phyloP scores from a whole-genome alignment of 2,329 filamentous ascomycete species.

The Cadophora malorum region DNA sequence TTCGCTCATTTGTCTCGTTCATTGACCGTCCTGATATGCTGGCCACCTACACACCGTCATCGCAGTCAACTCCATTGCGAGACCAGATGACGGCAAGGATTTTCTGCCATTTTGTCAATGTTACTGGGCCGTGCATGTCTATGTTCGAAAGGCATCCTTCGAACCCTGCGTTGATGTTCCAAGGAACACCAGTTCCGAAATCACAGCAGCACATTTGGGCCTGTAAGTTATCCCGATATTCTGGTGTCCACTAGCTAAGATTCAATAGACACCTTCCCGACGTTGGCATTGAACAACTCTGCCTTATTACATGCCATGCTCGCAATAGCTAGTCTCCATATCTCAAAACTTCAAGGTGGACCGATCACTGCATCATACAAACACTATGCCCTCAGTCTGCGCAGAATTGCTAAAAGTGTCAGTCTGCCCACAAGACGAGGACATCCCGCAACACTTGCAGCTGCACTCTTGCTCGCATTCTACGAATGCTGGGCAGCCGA shows the following conservation, averaged over 20 bases:
- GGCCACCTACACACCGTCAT: conserved; percentile 70
- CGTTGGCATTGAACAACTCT: conserved; percentile 83
- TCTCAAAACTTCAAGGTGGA: conserved; percentile 78
- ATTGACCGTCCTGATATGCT: conserved; percentile 55
- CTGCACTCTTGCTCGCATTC: conserved; percentile 83
- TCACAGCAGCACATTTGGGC: conserved; percentile 71
- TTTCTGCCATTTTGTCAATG: conserved; percentile 91
- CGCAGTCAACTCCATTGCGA: conserved; percentile 73
- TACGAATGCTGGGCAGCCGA: conserved; percentile 96
- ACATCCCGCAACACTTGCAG: conserved; percentile 83
- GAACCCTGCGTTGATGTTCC: conserved; percentile 72
- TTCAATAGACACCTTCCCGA: conserved; percentile 75
- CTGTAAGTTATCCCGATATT: conserved; percentile 51
- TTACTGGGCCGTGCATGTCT: conserved; percentile 85
- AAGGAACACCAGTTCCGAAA: conserved; percentile 64
- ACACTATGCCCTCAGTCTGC: conserved; percentile 87
- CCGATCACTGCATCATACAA: conserved; percentile 83
- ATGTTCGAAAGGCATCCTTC: conserved; percentile 84
- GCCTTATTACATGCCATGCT: conserved; percentile 90
- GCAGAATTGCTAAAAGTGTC: conserved; percentile 78
- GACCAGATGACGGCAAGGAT: conserved; percentile 81
- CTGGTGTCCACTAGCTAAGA: not conserved
- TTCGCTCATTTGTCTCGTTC: conserved; percentile 55
- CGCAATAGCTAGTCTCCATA: conserved; percentile 84
- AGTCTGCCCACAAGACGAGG: conserved; percentile 71